Evolutionary conservation across 2,329 filamentous ascomycete species (phyloP).

Genomic region (Trichoderma sp.): DNA sequence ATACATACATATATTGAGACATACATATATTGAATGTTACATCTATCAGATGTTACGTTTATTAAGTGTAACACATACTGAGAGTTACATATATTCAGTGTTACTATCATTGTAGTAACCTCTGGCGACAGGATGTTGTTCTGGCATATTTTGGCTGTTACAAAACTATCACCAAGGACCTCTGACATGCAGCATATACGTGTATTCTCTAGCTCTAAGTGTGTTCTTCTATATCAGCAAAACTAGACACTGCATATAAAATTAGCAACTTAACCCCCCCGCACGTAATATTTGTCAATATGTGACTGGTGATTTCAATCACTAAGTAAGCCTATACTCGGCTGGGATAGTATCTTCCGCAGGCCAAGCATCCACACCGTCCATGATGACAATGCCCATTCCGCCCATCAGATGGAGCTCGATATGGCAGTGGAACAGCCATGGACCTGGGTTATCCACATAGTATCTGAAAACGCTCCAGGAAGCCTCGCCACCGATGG

Average conservation of each 20-base stretch:
- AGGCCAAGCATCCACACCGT: conserved; percentile 45
- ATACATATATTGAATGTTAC: too few relatives aligned
- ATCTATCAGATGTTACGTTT: too few relatives aligned
- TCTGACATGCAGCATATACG: neutral
- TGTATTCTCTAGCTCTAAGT: neutral
- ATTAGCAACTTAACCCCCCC: neutral
- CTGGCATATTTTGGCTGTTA: neutral
- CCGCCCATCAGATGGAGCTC: conserved; percentile 52
- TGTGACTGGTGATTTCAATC: neutral
- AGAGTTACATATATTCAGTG: neutral
- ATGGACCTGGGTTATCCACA: conserved; percentile 50
- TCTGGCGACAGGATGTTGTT: neutral
- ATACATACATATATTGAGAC: too few relatives aligned
- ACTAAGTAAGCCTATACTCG: conserved; percentile 32
- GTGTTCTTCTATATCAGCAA: neutral
- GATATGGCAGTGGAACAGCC: conserved; percentile 56
- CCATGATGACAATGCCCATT: conserved; percentile 52
- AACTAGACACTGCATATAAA: neutral
- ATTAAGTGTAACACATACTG: too few relatives aligned
- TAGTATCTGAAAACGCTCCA: conserved; percentile 54
- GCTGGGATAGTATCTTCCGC: conserved; percentile 34
- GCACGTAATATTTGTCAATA: neutral
- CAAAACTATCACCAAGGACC: neutral
- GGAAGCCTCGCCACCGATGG: conserved; percentile 16
- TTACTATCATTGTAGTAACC: neutral